Evolutionary conservation across 306 rosid species (phyloP).

Genomic region (Senna siamea): DNA sequence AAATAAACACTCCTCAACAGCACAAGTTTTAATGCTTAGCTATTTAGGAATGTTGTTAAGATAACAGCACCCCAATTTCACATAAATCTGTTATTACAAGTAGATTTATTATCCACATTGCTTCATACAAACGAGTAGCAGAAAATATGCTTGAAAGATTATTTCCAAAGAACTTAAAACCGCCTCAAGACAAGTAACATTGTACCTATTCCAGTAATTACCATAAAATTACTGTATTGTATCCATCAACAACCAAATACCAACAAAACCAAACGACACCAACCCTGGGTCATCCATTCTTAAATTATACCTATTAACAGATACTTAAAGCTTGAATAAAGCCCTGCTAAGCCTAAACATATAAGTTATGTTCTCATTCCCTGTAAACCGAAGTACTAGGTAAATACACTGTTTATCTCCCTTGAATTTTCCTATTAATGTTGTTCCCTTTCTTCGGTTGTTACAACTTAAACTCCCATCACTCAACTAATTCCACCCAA

Average conservation of each 20-base stretch:
- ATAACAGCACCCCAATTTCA: slow-evolving; percentile 30
- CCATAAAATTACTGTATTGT: background rate
- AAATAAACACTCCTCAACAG: background rate
- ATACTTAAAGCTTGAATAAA: background rate
- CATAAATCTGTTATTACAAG: background rate
- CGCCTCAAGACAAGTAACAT: background rate
- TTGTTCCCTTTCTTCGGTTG: background rate
- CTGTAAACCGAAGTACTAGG: background rate
- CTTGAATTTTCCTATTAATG: background rate
- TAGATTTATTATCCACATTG: background rate
- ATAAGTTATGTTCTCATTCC: background rate
- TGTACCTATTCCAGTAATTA: background rate
- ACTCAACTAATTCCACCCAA: background rate
- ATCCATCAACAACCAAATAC: background rate
- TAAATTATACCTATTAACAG: background rate
- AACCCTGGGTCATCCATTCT: background rate
- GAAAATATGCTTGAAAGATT: background rate
- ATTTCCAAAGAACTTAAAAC: background rate
- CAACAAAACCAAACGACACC: background rate
- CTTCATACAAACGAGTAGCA: slow-evolving; percentile 3
- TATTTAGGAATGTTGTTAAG: slow-evolving; percentile 1
- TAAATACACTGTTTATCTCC: background rate
- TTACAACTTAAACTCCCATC: background rate
- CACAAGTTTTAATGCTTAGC: background rate
- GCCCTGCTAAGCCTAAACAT: background rate